Base-by-base conservation (phyloP, 371 early-diverging fungal genomes). In the Mucor indicus region DNA sequence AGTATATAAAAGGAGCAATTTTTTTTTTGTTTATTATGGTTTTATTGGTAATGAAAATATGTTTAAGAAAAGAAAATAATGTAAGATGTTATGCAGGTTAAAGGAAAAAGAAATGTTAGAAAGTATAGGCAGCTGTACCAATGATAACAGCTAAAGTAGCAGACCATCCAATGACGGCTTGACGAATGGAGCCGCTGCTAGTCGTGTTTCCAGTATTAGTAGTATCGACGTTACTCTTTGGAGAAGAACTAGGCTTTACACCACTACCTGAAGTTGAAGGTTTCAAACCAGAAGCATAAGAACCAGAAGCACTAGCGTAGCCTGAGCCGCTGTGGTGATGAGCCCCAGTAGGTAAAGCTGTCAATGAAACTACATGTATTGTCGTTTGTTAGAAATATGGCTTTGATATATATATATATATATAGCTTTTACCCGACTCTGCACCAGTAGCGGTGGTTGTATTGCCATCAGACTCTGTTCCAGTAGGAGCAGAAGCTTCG, bases 111-210 rank as follows among this genome's bases (percentile, higher is more conserved):
- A n/a, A n/a, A n/a, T n/a, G n/a, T n/a, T n/a, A n/a, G n/a, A n/a
- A n/a, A n/a, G n/a, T n/a, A n/a, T n/a, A 29, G 30, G 30, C 30
- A 5, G 32, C 23, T 12, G 2, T 30, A 13, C 32, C 44, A n/a
- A 32, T 20, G 32, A 20, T 13, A 21, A 19, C 44, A 12, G 32
- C 32, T 20, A 44, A 4, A 32, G 22, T 20, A 1, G 22, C 13
- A 44, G 44, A 31, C 44, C 44, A 44, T 10, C 44, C 32, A 12
- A 44, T 10, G 32, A 44, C 11, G 13, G 13, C 32, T 44, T 30
- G 30, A 17, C 19, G 29, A 11, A n/a, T 41, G 25, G 44, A 31
- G 10, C 13, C 44, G 15, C 32, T 44, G 12, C 30, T 12, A 8
- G 12, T 12, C 6, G 8, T 12, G 8, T 6, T 29, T 12, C 8